These are phyloP conservation scores for Carpinus fangiana DNA, from an alignment of 306 rosid species.

Conservation along the genomic window DNA sequence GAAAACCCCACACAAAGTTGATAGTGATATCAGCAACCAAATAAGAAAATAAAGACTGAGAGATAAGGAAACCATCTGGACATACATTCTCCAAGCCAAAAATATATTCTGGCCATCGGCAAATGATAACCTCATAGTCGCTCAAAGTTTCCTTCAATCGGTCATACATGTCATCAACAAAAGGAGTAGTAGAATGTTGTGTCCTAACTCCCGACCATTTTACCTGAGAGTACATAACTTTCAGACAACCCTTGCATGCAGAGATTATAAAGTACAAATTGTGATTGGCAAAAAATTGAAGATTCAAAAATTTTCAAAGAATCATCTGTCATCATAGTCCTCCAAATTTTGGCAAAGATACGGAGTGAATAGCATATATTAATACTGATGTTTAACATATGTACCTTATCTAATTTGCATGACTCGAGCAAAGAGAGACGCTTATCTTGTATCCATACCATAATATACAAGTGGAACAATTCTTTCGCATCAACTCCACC, in stretches of 20 bases:
- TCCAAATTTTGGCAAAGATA: constrained; percentile 7
- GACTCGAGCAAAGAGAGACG: constrained; percentile 83
- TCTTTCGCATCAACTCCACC: constrained; percentile 98
- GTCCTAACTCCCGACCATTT: constrained; percentile 98
- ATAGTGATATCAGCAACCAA: background rate
- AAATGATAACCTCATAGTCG: constrained; percentile 84
- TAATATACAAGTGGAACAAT: constrained; percentile 87
- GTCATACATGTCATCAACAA: constrained; percentile 94
- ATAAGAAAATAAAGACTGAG: constrained; percentile 9
- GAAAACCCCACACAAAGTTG: background rate
- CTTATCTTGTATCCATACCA: constrained; percentile 91
- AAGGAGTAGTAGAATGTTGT: constrained; percentile 94
- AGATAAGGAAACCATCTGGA: constrained; percentile 10
- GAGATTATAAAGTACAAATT: constrained; percentile 17
- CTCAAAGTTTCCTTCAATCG: constrained; percentile 83
- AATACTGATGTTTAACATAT: constrained; percentile 10
- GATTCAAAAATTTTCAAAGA: constrained; percentile 7
- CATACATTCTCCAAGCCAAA: constrained; percentile 82
- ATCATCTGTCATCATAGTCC: background rate
- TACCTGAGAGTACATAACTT: constrained; percentile 62
- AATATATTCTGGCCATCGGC: constrained; percentile 97
- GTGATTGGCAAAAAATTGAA: background rate
- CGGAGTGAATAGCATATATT: constrained; percentile 7
- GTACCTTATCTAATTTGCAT: constrained; percentile 93
- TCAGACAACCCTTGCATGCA: constrained; percentile 27